These are phyloP conservation scores for Cucurbita argyrosperma DNA, from an alignment of 306 rosid species.

Conservation along the genomic window DNA sequence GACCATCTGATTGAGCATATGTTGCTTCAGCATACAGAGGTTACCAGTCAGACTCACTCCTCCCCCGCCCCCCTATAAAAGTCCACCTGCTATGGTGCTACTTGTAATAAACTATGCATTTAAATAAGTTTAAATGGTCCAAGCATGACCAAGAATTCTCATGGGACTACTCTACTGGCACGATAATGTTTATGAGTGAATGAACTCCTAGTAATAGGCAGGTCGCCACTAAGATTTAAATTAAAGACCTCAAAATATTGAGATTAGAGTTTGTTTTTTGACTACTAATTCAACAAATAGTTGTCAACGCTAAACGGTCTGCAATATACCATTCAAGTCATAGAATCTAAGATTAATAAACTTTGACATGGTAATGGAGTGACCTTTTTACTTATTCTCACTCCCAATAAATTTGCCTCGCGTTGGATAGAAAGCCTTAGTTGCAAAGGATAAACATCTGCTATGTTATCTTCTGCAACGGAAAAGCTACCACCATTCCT, in stretches of 20 bases:
- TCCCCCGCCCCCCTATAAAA: neutral
- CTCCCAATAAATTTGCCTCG: slow-evolving; percentile 65
- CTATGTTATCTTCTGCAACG: slow-evolving; percentile 59
- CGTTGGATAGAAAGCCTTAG: slow-evolving; percentile 68
- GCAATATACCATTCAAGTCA: neutral
- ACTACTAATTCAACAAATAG: neutral
- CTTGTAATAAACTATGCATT: neutral
- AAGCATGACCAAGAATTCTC: neutral
- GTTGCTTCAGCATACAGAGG: neutral
- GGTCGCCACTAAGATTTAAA: neutral
- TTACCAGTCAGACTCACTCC: neutral
- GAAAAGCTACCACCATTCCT: slow-evolving; percentile 62
- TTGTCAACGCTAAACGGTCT: neutral
- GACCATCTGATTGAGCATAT: neutral
- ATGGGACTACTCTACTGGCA: neutral
- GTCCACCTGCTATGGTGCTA: neutral
- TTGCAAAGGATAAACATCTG: slow-evolving; percentile 86
- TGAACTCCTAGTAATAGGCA: neutral
- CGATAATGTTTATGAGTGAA: neutral
- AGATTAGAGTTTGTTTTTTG: neutral
- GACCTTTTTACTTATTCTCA: slow-evolving; percentile 90
- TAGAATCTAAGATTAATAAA: neutral
- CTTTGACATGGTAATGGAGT: neutral
- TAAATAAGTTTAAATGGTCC: neutral
- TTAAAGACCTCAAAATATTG: neutral